Evolutionary conservation across 176 grass and related monocot genomes (phyloP).

Genomic region (Saccharum officinarum): DNA sequence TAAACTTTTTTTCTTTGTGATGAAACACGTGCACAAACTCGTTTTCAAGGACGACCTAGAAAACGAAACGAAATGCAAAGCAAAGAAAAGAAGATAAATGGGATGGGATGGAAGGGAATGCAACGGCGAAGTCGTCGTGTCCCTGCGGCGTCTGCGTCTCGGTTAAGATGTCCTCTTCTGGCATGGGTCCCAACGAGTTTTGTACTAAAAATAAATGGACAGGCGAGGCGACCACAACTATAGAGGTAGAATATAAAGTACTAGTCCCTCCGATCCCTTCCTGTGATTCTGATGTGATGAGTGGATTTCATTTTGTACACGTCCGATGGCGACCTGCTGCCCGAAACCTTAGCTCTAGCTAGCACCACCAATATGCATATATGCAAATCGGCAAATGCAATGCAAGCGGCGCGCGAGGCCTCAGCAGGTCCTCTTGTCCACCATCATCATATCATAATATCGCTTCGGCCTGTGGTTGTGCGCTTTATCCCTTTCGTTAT

Average conservation of each 20-base stretch:
- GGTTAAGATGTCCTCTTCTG: constrained; percentile 29
- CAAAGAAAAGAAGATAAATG: neutral
- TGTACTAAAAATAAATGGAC: neutral
- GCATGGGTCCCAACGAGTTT: neutral
- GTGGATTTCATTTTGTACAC: constrained; percentile 22
- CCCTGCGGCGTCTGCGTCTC: neutral
- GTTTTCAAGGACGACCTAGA: neutral
- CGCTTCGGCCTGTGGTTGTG: neutral
- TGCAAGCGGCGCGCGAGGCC: neutral
- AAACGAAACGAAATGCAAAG: neutral
- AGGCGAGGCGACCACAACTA: neutral
- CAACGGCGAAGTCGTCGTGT: neutral
- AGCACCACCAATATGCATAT: neutral
- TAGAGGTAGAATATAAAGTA: neutral
- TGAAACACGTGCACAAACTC: neutral
- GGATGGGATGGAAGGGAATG: neutral
- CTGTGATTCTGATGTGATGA: constrained; percentile 19
- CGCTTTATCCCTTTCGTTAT: neutral
- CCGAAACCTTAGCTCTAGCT: constrained; percentile 20
- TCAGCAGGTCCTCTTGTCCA: neutral
- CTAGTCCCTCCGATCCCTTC: neutral
- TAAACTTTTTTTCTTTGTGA: neutral
- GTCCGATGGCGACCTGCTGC: constrained; percentile 33
- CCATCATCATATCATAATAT: neutral
- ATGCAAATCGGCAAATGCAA: neutral